Evolutionary conservation across 805 yeast genomes (phyloP).

Genomic region (Saturnispora galanensis): DNA sequence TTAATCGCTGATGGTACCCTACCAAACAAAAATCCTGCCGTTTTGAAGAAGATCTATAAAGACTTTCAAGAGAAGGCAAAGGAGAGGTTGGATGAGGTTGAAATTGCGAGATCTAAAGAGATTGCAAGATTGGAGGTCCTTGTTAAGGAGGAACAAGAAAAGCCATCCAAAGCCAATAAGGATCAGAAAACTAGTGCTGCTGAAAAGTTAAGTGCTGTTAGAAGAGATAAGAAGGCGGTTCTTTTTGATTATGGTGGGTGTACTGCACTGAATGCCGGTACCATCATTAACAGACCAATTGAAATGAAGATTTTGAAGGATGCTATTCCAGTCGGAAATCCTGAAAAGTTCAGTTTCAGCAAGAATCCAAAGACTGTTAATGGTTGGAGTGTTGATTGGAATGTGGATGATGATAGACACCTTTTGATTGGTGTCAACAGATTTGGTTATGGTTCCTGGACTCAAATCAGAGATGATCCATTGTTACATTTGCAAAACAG

Average conservation of each 20-base stretch:
- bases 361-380: constrained; percentile 67
- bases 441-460: constrained; percentile 96
- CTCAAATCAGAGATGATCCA: constrained; percentile 91
- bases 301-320: constrained; percentile 64
- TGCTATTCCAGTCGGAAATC: constrained; percentile 43
- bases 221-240: constrained; percentile 82
- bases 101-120: constrained; percentile 44
- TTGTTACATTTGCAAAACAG: constrained; percentile 77
- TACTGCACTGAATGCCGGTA: constrained; percentile 83
- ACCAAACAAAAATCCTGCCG: constrained; percentile 73
- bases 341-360: constrained; percentile 50
- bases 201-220: constrained; percentile 37
- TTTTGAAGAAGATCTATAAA: constrained; percentile 64
- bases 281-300: constrained; percentile 71
- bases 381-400: constrained; percentile 91
- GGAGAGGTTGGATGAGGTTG: constrained; percentile 55
- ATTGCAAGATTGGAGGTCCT: constrained; percentile 50
- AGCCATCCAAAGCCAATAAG: constrained; percentile 23
- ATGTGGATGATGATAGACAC: constrained; percentile 72
- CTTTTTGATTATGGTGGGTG: constrained; percentile 83
- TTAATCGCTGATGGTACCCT: constrained; percentile 84
- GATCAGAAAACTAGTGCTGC: constrained; percentile 20
- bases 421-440: constrained; percentile 78
- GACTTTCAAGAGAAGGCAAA: constrained; percentile 59
- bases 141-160: constrained; percentile 45